Percentiles rank a stretch among this genome's conserved stretches.
These are phyloP conservation scores for Kuraishia capsulata DNA, from an alignment of 805 yeast genomes.

Conservation along the genomic window DNA sequence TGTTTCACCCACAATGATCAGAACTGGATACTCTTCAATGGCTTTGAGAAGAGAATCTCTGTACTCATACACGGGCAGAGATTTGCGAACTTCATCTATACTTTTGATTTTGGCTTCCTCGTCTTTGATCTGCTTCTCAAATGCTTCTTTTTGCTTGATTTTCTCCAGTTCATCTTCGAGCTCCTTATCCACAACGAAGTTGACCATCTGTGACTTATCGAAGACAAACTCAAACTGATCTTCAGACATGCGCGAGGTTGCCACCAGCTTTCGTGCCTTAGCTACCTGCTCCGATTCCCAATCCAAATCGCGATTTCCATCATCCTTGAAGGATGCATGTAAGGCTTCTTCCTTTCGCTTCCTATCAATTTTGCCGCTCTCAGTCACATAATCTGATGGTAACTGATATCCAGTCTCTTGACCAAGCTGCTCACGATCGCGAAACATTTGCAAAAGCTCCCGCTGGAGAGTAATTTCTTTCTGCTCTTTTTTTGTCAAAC, in stretches of 20 bases:
- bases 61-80: constrained; percentile 68
- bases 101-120: constrained; percentile 25
- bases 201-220: constrained; percentile 54
- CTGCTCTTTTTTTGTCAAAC: constrained; percentile 37
- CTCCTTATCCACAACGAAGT: constrained; percentile 37
- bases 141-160: constrained; percentile 20
- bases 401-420: constrained; percentile 35
- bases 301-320: constrained; percentile 7
- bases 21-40: constrained; percentile 55
- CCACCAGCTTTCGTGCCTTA: constrained; percentile 23
- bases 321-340: constrained; percentile 23
- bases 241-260: constrained; percentile 13
- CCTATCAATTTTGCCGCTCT: constrained; percentile 42
- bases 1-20: constrained; percentile 85
- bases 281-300: constrained; percentile 50
- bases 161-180: constrained; percentile 17
- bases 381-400: constrained; percentile 50
- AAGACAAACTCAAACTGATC: constrained; percentile 66
- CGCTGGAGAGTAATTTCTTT: constrained; percentile 43
- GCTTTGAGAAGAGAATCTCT: constrained; percentile 54
- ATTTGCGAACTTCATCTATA: constrained; percentile 45
- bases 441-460: constrained; percentile 34
- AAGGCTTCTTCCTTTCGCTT: constrained; percentile 45
- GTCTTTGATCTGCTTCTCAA: constrained; percentile 21
- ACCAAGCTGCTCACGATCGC: constrained; percentile 27